Evolutionary conservation across 1,284 basidiomycete genomes (phyloP).

Genomic region (Ganoderma resinaceum): DNA sequence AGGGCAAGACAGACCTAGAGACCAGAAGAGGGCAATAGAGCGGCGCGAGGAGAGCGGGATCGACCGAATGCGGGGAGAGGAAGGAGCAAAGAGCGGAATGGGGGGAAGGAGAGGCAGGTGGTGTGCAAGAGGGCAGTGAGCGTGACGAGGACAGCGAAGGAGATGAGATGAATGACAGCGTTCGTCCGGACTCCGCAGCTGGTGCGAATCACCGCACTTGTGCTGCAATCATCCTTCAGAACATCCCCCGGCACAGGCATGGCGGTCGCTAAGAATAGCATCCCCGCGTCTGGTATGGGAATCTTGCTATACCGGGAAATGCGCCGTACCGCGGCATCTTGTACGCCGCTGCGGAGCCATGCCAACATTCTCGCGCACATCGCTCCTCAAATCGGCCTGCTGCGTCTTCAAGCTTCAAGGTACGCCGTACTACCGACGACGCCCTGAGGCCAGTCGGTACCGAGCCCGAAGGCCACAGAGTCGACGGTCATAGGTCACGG

Average conservation of each 20-base stretch:
- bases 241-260: background rate
- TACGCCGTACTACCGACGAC: background rate
- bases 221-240: background rate
- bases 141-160: background rate
- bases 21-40: constrained; percentile 4
- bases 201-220: background rate
- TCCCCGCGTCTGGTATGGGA: background rate
- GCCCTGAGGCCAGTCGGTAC: background rate
- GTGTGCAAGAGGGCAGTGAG: background rate
- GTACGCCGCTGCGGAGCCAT: background rate
- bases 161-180: background rate
- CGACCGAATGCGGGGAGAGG: background rate
- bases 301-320: background rate
- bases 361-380: background rate
- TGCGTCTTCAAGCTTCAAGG: background rate
- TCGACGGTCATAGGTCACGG: background rate
- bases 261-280: background rate
- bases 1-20: constrained; percentile 1
- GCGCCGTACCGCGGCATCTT: background rate
- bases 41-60: background rate
- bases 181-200: background rate
- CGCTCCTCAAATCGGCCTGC: background rate
- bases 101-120: background rate
- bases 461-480: background rate
- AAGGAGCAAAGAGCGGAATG: constrained; percentile 14